Base-by-base conservation (phyloP, 345 rosid species). In the Pistacia integerrima region DNA sequence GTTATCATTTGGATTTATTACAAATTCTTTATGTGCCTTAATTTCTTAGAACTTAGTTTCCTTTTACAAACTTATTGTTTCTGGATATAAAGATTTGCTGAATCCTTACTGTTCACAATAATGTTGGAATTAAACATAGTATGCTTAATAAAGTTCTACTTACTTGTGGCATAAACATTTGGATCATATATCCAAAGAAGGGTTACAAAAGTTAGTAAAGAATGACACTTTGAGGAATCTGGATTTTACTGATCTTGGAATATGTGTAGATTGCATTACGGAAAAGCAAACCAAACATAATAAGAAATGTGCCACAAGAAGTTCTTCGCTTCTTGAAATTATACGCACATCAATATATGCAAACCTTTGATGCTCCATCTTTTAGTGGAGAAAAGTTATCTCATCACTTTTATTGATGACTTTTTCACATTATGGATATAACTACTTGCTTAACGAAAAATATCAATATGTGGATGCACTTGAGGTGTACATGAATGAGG, bases 111-210 rank as follows among this genome's bases (percentile, higher is more conserved):
- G 38, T 36, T 2, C 38, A 36, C 4, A 2, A 36, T 36, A 74
- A 63, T 58, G 9, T 36, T 56, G 64, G 70, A 3, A 18, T 9
- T 62, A 68, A 67, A 67, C 0, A n/a, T 48, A 5, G 64, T 49
- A 48, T 56, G n/a, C 13, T 41, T 0, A 9, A 76, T 70, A 77
- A 64, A 22, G 22, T 22, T 22, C 22, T 22, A 22, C 22, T 22
- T 22, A 46, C 25, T 76, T 80, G 57, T 65, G 77, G 44, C 68
- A 72, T 76, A 80, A 76, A 71, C 58, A 20, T 71, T 76, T 80
- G 22, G 78, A 68, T 60, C 75, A 52, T 20, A 74, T 77, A 48
- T 77, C 46, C 66, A 67, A 69, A 56, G 70, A 72, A 76, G 64
- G 60, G 70, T 80, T 17, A 66, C 61, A 41, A 59, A 67, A 16